Base-by-base conservation (phyloP, 345 rosid genomes). In the Gossypium anomalum region DNA sequence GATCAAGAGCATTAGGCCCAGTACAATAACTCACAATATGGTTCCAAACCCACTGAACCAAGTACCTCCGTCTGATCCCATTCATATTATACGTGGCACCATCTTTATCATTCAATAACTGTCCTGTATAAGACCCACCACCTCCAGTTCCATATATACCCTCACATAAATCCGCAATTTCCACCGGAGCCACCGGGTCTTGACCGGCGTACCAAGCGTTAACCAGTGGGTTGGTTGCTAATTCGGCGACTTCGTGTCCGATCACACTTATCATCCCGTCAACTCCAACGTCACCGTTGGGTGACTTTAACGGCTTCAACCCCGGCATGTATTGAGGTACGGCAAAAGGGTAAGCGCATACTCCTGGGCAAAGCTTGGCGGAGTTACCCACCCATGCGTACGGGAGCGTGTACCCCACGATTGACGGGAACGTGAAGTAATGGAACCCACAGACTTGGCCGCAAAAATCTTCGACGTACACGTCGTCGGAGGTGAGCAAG, bases 341-440 rank as follows among this genome's bases (percentile, higher is more conserved):
- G 29, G 97, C 91, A 79, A 92, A 94, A 2, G 98, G 98, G 69
- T 94, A 94, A 1, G 98, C 98, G 59, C 98, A 94, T n/a, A 82
- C 80, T 0, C 98, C 98, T 6, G 98, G 97, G 72, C 98, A 94
- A 1, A 75, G 80, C 84, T 87, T 94, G 9, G 89, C 97, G 41
- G 97, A 90, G 86, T 94, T 94, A 1, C 98, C 98, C 29, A 92
- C 89, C 98, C 98, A 94, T 34, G 98, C 98, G 86, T 92, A 94
- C 62, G 98, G 97, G 25, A 92, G 80, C 74, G 98, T 91, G 87
- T 85, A 92, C 6, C 98, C 98, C 17, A 91, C 97, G 48, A 92
- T 92, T 16, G 97, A 90, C 38, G 98, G 98, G 83, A 92, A 94
- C 1, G 98, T 94, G 80, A 94, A 94, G 60, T 92, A 94, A 80